These are phyloP conservation scores for Dicorynia guianensis DNA, from an alignment of 306 rosid genomes.

Conservation along the genomic window DNA sequence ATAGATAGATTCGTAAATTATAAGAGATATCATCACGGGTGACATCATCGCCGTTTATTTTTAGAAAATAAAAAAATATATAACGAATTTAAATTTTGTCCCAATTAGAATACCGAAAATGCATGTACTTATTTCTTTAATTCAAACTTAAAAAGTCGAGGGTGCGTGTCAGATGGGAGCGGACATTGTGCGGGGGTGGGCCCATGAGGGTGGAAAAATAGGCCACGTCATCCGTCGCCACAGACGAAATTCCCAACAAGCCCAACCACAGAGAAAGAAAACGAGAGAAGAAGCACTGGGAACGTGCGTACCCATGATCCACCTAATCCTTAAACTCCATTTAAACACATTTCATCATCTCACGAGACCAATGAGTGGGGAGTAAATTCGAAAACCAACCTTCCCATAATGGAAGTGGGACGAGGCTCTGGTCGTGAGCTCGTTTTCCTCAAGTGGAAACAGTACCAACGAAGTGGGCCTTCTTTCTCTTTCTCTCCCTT, in stretches of 20 bases:
- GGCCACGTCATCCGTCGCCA: slow-evolving; percentile 38
- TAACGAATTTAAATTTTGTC: too few relatives aligned
- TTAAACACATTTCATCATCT: neutral
- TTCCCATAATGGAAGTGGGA: slow-evolving; percentile 69
- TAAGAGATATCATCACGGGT: slow-evolving; percentile 51
- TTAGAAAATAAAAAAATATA: too few relatives aligned
- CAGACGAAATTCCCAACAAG: slow-evolving; percentile 36
- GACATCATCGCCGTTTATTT: slow-evolving; percentile 48
- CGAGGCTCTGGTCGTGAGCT: slow-evolving; percentile 46
- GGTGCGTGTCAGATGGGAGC: slow-evolving; percentile 15
- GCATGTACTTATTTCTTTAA: too few relatives aligned
- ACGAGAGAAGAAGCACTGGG: too few relatives aligned
- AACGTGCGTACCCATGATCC: slow-evolving; percentile 5
- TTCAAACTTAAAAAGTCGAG: neutral
- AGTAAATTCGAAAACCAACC: slow-evolving; percentile 36
- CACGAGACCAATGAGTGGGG: neutral
- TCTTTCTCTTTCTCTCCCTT: slow-evolving; percentile 6
- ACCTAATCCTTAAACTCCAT: neutral
- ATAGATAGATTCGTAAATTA: slow-evolving; percentile 55
- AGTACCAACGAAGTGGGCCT: slow-evolving; percentile 39
- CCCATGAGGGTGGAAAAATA: neutral
- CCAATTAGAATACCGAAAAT: too few relatives aligned
- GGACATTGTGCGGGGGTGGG: neutral
- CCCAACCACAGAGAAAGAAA: slow-evolving; percentile 15
- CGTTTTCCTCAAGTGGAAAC: slow-evolving; percentile 54